Base-by-base conservation (phyloP, 148 eudicot genomes). In the Nyssa sinensis region DNA sequence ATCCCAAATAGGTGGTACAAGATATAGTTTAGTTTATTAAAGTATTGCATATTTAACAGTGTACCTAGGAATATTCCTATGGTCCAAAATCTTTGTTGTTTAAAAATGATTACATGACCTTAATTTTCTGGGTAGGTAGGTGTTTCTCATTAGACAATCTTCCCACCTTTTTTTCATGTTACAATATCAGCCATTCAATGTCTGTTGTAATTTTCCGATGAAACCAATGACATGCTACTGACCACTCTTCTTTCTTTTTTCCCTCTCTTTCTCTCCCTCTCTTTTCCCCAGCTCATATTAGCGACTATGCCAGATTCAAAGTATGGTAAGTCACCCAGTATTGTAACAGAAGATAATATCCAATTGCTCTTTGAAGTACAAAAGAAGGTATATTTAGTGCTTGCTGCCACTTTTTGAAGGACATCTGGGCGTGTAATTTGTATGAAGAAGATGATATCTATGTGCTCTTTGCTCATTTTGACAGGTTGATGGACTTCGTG, bases 341-440 rank as follows among this genome's bases (percentile, higher is more conserved):
- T 89, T 79, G 84, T 89, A 66, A 87, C 91, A 35, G 91, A 87
- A 70, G 88, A 89, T 73, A 89, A 87, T 70, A 81, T 89, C 65
- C 86, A 69, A 74, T 78, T 89, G 75, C 91, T 89, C 49, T 89
- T 89, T 74, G 91, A 89, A 49, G 75, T 89, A 72, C 93, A 89
- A 76, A 83, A 81, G 80, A 89, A 89, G 93, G 93, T 89, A 65
- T 44, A 23, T 34, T 53, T 74, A 69, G 25, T 62, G 57, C 57
- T 66, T 39, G 62, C 64, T 65, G 28, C 55, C 35, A 53, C 39
- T 62, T 5, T 49, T 14, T 35, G 7, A 35, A 7, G 17, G 58
- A 51, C 12, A 17, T 44, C 16, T 72, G 31, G 28, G 7, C 14
- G 16, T 71, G 57, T 1, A 31, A 44, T 30, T 47, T 13, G 75